Conservation (phyloP, 495 filamentous ascomycete genomes). For the Tuber brumale region DNA sequence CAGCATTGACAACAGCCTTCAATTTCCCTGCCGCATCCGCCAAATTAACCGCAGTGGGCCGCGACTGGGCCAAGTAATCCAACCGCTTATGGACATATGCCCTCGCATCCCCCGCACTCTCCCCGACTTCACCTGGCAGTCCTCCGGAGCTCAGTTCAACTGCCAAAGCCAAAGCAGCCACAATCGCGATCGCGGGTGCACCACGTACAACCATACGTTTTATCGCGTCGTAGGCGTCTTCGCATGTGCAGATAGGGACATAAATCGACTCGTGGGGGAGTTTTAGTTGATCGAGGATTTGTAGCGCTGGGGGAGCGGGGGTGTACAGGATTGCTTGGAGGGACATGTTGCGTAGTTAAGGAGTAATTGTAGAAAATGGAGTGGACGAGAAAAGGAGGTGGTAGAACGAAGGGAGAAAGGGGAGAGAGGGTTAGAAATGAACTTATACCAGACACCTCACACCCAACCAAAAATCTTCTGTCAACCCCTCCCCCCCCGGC, state of each 20-base stretch:
- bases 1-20: conserved; percentile 51
- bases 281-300: conserved; percentile 83
- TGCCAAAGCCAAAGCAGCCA: conserved; percentile 79
- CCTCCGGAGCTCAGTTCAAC: conserved; percentile 53
- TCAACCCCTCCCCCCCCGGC: not conserved
- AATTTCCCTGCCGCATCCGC: conserved; percentile 80
- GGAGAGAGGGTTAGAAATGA: not conserved
- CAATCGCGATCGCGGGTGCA: conserved; percentile 94
- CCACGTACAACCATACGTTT: conserved; percentile 89
- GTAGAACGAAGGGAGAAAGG: not conserved
- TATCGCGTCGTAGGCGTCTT: conserved; percentile 89
- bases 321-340: conserved; percentile 85
- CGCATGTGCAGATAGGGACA: conserved; percentile 61
- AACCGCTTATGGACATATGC: conserved; percentile 65
- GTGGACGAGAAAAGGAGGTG: not conserved
- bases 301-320: conserved; percentile 60
- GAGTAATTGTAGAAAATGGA: not conserved
- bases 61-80: conserved; percentile 73
- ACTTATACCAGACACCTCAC: not conserved
- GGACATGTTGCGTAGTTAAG: conserved; percentile 16
- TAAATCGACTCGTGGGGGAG: conserved; percentile 83
- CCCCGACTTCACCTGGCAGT: not conserved
- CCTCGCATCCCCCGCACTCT: conserved; percentile 53
- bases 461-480: not conserved
- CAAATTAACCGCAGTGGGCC: conserved; percentile 92